Conservation (phyloP, 306 rosid species). For the Sechiopsis laciniata region DNA sequence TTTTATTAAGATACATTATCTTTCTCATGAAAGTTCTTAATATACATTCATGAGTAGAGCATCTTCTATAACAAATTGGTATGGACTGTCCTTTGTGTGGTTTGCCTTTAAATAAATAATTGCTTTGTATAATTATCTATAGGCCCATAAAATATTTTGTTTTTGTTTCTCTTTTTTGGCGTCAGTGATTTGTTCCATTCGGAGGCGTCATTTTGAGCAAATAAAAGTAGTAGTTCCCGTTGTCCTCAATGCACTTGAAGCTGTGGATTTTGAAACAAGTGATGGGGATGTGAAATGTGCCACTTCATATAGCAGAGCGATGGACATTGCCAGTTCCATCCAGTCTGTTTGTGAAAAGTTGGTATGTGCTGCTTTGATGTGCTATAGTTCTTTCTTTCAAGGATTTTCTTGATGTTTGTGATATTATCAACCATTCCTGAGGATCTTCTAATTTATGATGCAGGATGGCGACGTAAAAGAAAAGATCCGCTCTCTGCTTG, state of each 20-base stretch:
- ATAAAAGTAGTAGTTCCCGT: slow-evolving; percentile 55
- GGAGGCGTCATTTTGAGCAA: slow-evolving; percentile 81
- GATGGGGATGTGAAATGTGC: slow-evolving; percentile 40
- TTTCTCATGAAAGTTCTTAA: background rate
- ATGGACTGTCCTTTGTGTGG: background rate
- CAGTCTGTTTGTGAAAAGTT: slow-evolving; percentile 46
- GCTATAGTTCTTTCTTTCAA: slow-evolving; percentile 14
- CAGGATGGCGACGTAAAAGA: slow-evolving; percentile 51
- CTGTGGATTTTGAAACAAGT: slow-evolving; percentile 42
- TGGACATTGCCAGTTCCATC: slow-evolving; percentile 62
- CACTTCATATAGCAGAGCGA: slow-evolving; percentile 44
- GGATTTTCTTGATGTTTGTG: slow-evolving; percentile 21
- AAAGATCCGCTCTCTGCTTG: slow-evolving; percentile 65
- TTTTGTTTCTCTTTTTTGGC: slow-evolving; percentile 13
- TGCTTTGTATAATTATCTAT: background rate
- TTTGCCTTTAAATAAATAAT: background rate
- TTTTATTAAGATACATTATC: background rate
- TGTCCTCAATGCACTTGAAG: slow-evolving; percentile 62
- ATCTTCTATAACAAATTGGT: slow-evolving; percentile 4
- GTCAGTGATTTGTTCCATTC: slow-evolving; percentile 63
- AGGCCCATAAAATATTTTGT: background rate
- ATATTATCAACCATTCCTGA: slow-evolving; percentile 24
- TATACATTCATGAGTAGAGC: background rate
- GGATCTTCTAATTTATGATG: slow-evolving; percentile 19
- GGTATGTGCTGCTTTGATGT: slow-evolving; percentile 45